Evolutionary conservation across 305 asterid species (phyloP), one percentile per base, ranked within the genome.

Genomic region (Fraxinus ornus): DNA sequence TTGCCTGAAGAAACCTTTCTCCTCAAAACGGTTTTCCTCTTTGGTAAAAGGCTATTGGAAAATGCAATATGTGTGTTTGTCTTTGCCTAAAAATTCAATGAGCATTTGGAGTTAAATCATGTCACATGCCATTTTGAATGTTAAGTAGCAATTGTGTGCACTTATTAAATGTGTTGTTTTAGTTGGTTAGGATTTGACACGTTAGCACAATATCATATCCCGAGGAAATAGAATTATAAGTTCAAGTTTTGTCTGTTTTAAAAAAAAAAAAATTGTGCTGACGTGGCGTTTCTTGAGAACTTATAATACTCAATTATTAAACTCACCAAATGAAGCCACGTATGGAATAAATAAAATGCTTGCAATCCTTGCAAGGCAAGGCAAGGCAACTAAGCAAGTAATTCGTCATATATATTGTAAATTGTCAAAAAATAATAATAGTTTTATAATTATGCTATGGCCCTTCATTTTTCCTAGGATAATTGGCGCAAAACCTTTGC

Each of bases 341-440:
- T n/a, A 52, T 81, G 82, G 83, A 7, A 15, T 52, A 70, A 47
- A 79, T 1, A 44, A 36, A 37, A 82, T 82, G 84, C 85, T 70
- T 35, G n/a, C 73, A 57, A 36, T 24, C 62, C 41, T 73, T 39
- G 36, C 75, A 77, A 84, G 80, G 78, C 80, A 77, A 84, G 80
- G 78, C 84, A 84, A 70, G 28, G 44, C 17, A 70, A 26, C 83
- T 68, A 41, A 77, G 80, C 26, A 44, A 35, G 71, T 55, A 33
- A 32, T n/a, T 78, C 2, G 1, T 44, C 22, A 49, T 7, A 8
- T 75, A 75, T 75, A 17, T 49, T 3, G 44, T 7, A 77, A 77
- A 52, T 49, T 49, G 80, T 21, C 3, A 47, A 2, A 7, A 77
- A 64, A 77, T 49, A 49, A 15, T 15, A 15, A 15, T 49, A 28